Evolutionary conservation across 257 asterid species (phyloP).

Genomic region (Solanum virginianum): DNA sequence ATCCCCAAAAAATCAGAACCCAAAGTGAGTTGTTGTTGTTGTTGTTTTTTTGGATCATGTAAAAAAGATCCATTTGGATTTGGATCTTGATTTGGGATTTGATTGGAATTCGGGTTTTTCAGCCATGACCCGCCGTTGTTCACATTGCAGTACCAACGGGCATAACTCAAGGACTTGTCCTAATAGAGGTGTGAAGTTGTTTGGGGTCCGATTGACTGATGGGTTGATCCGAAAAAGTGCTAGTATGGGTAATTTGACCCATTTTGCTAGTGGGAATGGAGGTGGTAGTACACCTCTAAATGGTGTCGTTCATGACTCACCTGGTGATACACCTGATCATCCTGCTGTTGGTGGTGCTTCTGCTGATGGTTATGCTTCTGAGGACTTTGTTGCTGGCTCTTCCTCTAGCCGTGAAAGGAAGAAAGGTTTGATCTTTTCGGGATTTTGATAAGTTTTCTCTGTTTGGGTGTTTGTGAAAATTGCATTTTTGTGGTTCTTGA

Average conservation of each 20-base stretch:
- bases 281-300: slow-evolving; percentile 35
- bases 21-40: background rate
- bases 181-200: slow-evolving; percentile 94
- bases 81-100: background rate
- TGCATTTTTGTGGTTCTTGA: background rate
- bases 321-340: slow-evolving; percentile 82
- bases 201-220: slow-evolving; percentile 97
- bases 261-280: slow-evolving; percentile 38
- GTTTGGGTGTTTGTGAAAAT: background rate
- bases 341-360: slow-evolving; percentile 51
- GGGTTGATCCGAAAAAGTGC: slow-evolving; percentile 97
- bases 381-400: slow-evolving; percentile 87
- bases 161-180: slow-evolving; percentile 98
- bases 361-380: slow-evolving; percentile 90
- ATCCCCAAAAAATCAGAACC: background rate
- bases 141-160: slow-evolving; percentile 99
- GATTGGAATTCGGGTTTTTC: background rate
- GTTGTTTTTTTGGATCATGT: slow-evolving; percentile 2
- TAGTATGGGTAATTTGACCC: slow-evolving; percentile 97
- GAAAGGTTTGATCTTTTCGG: slow-evolving; percentile 42
- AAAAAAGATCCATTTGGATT: background rate
- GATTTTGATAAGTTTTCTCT: background rate
- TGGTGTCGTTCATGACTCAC: slow-evolving; percentile 57
- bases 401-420: slow-evolving; percentile 88
- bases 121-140: slow-evolving; percentile 86